Evolutionary conservation across 169 alveolate genomes (phyloP).

Genomic region (Sarcocystis neurona): DNA sequence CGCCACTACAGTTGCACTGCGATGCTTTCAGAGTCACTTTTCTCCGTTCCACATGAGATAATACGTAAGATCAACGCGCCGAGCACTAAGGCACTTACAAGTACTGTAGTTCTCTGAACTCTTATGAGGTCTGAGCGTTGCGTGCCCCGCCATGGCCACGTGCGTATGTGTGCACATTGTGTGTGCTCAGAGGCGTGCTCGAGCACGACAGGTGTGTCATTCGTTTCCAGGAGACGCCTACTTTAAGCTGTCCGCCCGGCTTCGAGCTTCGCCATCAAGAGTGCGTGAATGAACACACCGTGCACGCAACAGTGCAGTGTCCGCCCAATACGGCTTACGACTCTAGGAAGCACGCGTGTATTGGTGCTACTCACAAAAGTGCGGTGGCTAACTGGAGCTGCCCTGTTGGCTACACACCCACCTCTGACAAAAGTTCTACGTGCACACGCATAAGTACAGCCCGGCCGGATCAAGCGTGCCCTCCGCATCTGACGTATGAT

Average conservation of each 20-base stretch:
- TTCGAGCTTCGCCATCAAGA: not conserved
- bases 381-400: not conserved
- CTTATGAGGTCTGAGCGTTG: too few species aligned
- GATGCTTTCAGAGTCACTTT: too few species aligned
- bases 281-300: conserved; percentile 19
- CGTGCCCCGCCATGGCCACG: too few species aligned
- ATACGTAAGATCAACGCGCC: too few species aligned
- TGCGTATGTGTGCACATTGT: not conserved
- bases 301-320: not conserved
- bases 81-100: too few species aligned
- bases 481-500: conserved; percentile 34
- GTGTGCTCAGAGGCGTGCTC: conserved; percentile 35
- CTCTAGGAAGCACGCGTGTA: conserved; percentile 6
- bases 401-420: not conserved
- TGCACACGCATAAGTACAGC: conserved; percentile 3
- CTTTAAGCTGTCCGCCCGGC: conserved; percentile 23
- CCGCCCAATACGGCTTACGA: conserved; percentile 32
- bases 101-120: too few species aligned
- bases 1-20: too few species aligned
- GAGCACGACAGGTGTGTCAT: conserved; percentile 23
- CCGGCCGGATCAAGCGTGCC: conserved; percentile 30
- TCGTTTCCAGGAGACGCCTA: not conserved
- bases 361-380: not conserved
- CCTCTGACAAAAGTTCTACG: not conserved
- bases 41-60: too few species aligned